Evolutionary conservation across 139 green algal species (phyloP), one percentile per base, ranked within the genome.

Genomic region (Micractinium conductrix): DNA sequence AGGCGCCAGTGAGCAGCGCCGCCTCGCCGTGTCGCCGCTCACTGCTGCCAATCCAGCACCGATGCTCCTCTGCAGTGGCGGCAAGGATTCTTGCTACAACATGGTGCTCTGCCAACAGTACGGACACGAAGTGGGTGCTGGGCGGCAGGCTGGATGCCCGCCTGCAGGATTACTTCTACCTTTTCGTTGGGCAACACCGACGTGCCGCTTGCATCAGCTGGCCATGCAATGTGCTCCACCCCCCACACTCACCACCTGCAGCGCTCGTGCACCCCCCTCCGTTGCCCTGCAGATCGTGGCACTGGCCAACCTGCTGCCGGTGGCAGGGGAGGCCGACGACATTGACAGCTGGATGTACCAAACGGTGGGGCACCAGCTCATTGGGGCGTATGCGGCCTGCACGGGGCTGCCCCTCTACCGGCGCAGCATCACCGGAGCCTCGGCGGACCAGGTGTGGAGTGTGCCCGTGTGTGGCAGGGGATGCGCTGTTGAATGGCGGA

Each of bases 301-400:
- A 4, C 91, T 98, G 21, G 93, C 79, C 73, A 98, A 98, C 78
- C 91, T 98, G 65, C 80, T 94, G 33, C 94, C 95, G 4, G 45
- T 50, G 28, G n/a, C 83, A 8, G 37, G 45, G 28, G 83, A 79
- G 53, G 82, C 85, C 0, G 92, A 98, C 58, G 96, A 99, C 68
- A 90, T 98, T 7, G 95, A 99, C 87, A 97, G 93, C 55, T 98
- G 94, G 85, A 98, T 98, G 93, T 99, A 95, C 81, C 96, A 99
- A 78, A 99, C 96, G 17, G 96, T 98, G 28, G 96, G 96, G 1
- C 96, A 99, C 74, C 88, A 96, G 81, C 48, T 98, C 26, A 80
- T 99, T 4, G 91, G 75, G 0, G 89, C 90, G 0, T 98, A 98
- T 33, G 89, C 96, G 0, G 43, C 84, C 22, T 98, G 96, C 89